A percentile compares a stretch with the other conserved stretches of the same genome.
Conservation (phyloP, 2,329 filamentous ascomycete genomes). For the Apiospora marii region DNA sequence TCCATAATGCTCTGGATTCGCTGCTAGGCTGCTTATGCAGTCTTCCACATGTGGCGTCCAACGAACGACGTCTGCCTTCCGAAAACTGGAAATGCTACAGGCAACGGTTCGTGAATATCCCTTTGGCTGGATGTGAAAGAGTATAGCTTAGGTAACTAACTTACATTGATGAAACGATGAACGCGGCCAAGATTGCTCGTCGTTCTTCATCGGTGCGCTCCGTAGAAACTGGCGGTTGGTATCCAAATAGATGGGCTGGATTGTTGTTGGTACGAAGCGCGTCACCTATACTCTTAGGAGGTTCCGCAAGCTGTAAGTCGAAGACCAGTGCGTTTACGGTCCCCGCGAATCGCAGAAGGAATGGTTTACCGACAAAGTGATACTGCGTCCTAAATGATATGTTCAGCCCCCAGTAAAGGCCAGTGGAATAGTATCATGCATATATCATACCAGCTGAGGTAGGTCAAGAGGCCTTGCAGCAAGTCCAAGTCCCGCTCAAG, state of each 20-base stretch:
- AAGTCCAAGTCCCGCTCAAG: not conserved
- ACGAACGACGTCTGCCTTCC: not conserved
- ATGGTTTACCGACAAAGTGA: not conserved
- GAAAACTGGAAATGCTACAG: not conserved
- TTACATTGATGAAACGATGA: constrained; percentile 2
- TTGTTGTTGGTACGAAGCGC: not conserved
- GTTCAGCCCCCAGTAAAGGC: not conserved
- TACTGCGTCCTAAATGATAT: not conserved
- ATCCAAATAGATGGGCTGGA: not conserved
- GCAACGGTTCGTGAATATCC: not conserved
- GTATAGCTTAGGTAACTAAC: not conserved
- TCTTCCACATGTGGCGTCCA: constrained; percentile 7
- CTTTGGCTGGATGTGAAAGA: not conserved
- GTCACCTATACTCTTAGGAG: not conserved
- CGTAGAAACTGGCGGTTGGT: not conserved
- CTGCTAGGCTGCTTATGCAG: not conserved
- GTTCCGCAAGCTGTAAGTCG: not conserved
- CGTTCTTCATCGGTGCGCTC: not conserved
- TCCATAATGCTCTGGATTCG: not conserved
- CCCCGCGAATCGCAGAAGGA: not conserved
- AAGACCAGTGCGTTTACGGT: not conserved
- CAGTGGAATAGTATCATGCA: too few relatives aligned
- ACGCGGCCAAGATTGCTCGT: not conserved
- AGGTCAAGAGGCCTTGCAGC: not conserved
- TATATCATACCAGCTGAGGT: not conserved